phyloP scores from a whole-genome alignment of 2,329 filamentous ascomycete genomes.

The Colletotrichum camelliae region DNA sequence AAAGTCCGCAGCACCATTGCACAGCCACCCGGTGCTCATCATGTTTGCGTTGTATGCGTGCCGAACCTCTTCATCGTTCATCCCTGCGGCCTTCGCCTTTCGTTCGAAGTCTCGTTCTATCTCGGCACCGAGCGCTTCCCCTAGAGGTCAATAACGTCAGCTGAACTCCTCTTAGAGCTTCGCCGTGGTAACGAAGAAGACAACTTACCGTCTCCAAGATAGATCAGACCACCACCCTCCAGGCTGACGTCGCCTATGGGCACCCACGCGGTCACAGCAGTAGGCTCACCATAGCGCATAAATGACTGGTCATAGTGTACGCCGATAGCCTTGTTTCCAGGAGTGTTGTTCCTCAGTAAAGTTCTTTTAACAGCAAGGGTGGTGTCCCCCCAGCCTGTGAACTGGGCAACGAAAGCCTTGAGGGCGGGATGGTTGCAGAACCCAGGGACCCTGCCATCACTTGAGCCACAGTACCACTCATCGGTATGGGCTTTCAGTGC shows the following conservation, averaged over 20 bases:
- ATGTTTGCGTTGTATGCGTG: constrained; percentile 64
- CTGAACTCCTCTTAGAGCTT: background rate
- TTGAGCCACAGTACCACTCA: constrained; percentile 46
- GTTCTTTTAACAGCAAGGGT: constrained; percentile 39
- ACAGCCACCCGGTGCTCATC: constrained; percentile 59
- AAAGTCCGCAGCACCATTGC: constrained; percentile 34
- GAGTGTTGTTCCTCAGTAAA: constrained; percentile 61
- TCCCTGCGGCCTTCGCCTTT: constrained; percentile 45
- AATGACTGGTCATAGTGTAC: constrained; percentile 68
- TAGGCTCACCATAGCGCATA: constrained; percentile 58
- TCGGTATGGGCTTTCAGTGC: constrained; percentile 59
- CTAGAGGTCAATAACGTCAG: rapidly evolving
- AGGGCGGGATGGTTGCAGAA: constrained; percentile 60
- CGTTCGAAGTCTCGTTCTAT: constrained; percentile 47
- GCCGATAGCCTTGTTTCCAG: constrained; percentile 61
- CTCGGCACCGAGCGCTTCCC: constrained; percentile 37
- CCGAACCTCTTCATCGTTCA: constrained; percentile 56
- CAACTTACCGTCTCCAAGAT: constrained; percentile 52
- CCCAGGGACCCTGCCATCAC: constrained; percentile 24
- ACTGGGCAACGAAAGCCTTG: constrained; percentile 51
- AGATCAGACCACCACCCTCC: constrained; percentile 63
- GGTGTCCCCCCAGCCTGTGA: constrained; percentile 58
- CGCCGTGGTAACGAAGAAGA: background rate
- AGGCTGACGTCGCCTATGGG: constrained; percentile 59
- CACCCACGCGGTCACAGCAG: constrained; percentile 62